Evolutionary conservation across 2,329 filamentous ascomycete genomes (phyloP).

Genomic region (Neonectria ditissima): DNA sequence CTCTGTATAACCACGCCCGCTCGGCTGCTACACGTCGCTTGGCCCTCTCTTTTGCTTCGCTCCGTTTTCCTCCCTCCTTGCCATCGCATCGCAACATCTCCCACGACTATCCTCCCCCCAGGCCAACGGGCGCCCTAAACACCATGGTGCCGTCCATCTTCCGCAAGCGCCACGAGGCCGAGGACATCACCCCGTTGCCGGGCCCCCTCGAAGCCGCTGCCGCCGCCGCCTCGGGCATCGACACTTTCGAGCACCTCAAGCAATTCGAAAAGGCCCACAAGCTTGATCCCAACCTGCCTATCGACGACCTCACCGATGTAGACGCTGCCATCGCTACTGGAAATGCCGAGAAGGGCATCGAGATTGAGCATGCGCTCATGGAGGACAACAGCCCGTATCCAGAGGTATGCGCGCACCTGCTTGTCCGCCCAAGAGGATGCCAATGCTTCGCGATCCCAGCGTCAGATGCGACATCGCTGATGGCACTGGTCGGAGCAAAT

Average conservation of each 20-base stretch:
- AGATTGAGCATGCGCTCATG: constrained; percentile 68
- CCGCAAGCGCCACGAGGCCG: constrained; percentile 60
- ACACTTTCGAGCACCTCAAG: constrained; percentile 61
- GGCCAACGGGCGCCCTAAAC: constrained; percentile 28
- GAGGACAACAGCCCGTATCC: constrained; percentile 76
- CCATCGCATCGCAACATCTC: constrained; percentile 22
- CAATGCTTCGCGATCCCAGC: not conserved
- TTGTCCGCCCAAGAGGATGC: not conserved
- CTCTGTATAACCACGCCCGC: constrained; percentile 26
- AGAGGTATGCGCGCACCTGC: constrained; percentile 59
- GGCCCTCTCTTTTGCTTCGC: constrained; percentile 11
- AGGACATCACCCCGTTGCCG: constrained; percentile 58
- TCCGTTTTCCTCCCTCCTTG: constrained; percentile 15
- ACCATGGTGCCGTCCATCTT: constrained; percentile 54
- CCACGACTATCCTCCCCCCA: constrained; percentile 19
- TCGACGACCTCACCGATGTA: constrained; percentile 71
- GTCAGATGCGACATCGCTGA: constrained; percentile 5
- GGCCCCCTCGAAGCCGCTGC: constrained; percentile 55
- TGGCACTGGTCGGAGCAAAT: not conserved
- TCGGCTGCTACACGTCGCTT: constrained; percentile 11
- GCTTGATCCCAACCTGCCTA: constrained; percentile 74
- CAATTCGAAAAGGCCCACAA: constrained; percentile 71
- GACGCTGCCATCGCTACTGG: constrained; percentile 67
- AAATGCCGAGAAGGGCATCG: constrained; percentile 67
- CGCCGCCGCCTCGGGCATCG: constrained; percentile 54